Conservation (phyloP, 306 rosid species). For the Rubus parviflorus region DNA sequence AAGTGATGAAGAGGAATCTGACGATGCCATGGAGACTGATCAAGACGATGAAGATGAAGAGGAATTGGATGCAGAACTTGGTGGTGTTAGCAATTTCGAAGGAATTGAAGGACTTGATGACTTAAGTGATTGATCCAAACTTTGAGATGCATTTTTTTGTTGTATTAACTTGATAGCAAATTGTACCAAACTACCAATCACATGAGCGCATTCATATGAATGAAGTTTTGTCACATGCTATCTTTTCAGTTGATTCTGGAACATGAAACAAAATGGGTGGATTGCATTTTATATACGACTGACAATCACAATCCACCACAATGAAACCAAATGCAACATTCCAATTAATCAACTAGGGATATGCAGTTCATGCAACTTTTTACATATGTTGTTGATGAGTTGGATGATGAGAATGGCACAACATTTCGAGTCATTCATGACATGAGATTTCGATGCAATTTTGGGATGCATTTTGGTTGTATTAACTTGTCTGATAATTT, state of each 20-base stretch:
- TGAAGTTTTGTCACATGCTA: constrained; percentile 9
- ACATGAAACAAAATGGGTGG: background rate
- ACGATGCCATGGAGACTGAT: constrained; percentile 73
- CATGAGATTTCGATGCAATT: too few species aligned
- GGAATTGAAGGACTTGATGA: constrained; percentile 51
- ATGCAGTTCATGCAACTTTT: too few species aligned
- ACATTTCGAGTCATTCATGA: too few species aligned
- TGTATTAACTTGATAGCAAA: background rate
- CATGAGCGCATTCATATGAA: background rate
- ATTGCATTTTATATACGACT: constrained; percentile 10
- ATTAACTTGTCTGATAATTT: too few species aligned
- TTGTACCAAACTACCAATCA: background rate
- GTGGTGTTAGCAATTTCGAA: constrained; percentile 45
- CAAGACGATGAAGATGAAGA: constrained; percentile 35
- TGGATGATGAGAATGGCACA: too few species aligned
- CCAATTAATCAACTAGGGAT: background rate
- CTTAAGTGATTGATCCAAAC: constrained; percentile 31
- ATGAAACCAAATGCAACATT: background rate
- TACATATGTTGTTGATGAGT: too few species aligned
- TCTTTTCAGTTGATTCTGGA: background rate
- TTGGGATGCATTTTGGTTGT: too few species aligned
- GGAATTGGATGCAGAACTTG: constrained; percentile 38
- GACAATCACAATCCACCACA: constrained; percentile 2
- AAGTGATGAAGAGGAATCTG: constrained; percentile 57
- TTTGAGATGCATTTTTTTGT: background rate